phyloP scores from a whole-genome alignment of 106 monocot species.

The Phalaenopsis equestris region DNA sequence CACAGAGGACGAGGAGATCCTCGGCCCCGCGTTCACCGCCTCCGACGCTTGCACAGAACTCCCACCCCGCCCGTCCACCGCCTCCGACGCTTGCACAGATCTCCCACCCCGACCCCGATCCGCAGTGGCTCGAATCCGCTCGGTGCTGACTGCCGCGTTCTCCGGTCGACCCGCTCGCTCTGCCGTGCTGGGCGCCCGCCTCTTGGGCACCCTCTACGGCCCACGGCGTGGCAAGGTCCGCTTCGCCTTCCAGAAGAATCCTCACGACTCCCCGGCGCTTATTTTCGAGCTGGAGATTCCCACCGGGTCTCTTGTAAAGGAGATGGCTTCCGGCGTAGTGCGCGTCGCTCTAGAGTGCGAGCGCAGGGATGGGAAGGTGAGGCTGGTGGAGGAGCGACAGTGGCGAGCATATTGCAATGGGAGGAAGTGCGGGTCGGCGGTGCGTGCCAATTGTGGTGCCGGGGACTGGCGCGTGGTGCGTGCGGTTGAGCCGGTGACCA shows the following conservation, averaged over 20 bases:
- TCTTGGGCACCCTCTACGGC: conserved; percentile 24
- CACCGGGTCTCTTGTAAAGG: conserved; percentile 21
- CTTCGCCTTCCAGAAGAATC: conserved; percentile 29
- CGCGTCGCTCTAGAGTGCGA: conserved; percentile 42
- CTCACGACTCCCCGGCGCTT: conserved; percentile 5
- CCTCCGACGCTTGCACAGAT: not conserved
- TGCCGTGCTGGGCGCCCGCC: conserved; percentile 1
- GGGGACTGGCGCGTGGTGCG: conserved; percentile 38
- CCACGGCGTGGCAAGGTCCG: conserved; percentile 27
- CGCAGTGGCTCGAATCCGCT: not conserved
- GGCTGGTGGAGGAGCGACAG: conserved; percentile 18
- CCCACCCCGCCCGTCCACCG: not conserved
- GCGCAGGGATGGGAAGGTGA: conserved; percentile 6
- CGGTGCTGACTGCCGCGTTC: conserved; percentile 1
- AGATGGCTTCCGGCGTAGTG: conserved; percentile 42
- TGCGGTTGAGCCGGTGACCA: conserved; percentile 64
- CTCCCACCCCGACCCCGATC: not conserved
- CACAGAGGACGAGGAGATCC: conserved; percentile 13
- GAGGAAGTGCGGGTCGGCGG: conserved; percentile 46
- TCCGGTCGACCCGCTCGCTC: not conserved
- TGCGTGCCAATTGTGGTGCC: conserved; percentile 22
- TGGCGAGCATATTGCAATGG: conserved; percentile 61
- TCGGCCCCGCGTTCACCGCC: not conserved
- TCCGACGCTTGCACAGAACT: not conserved
- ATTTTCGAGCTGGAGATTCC: conserved; percentile 36